Conservation (phyloP, 2,329 filamentous ascomycete species). For the Fusarium nanum region DNA sequence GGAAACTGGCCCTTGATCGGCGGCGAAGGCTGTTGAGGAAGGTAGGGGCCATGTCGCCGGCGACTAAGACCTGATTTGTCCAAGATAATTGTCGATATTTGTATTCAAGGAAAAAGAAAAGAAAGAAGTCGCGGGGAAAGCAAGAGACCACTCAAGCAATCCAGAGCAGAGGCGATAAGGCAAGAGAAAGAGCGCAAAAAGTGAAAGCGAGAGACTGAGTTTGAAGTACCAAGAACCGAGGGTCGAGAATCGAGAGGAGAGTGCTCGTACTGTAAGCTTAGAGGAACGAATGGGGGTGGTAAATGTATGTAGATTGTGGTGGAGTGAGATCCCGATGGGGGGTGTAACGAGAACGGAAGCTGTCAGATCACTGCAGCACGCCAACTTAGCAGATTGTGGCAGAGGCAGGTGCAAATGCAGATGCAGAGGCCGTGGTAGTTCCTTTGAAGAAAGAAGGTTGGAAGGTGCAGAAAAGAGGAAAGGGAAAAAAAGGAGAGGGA, state of each 20-base stretch:
- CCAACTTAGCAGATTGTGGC: neutral
- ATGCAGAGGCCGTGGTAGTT: conserved; percentile 10
- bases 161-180: neutral
- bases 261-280: conserved; percentile 36
- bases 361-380: conserved; percentile 6
- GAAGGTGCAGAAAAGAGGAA: neutral
- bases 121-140: conserved; percentile 11
- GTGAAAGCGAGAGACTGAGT: conserved; percentile 19
- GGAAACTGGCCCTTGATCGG: conserved; percentile 80
- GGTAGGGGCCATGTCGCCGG: conserved; percentile 62
- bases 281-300: conserved; percentile 32
- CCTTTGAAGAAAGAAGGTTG: conserved; percentile 10
- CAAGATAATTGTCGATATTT: conserved; percentile 11
- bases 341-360: conserved; percentile 28
- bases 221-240: conserved; percentile 24
- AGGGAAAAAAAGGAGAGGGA: neutral
- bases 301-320: conserved; percentile 22
- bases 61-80: conserved; percentile 36
- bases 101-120: conserved; percentile 9
- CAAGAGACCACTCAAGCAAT: conserved; percentile 13
- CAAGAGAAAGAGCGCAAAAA: neutral
- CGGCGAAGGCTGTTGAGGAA: conserved; percentile 80
- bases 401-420: conserved; percentile 10
- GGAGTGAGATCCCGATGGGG: conserved; percentile 32
- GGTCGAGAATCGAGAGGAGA: conserved; percentile 21